Percentiles rank a stretch among this genome's conserved stretches.
These are phyloP conservation scores for Parmelia sp. DNA, from an alignment of 495 filamentous ascomycete genomes.

Conservation along the genomic window DNA sequence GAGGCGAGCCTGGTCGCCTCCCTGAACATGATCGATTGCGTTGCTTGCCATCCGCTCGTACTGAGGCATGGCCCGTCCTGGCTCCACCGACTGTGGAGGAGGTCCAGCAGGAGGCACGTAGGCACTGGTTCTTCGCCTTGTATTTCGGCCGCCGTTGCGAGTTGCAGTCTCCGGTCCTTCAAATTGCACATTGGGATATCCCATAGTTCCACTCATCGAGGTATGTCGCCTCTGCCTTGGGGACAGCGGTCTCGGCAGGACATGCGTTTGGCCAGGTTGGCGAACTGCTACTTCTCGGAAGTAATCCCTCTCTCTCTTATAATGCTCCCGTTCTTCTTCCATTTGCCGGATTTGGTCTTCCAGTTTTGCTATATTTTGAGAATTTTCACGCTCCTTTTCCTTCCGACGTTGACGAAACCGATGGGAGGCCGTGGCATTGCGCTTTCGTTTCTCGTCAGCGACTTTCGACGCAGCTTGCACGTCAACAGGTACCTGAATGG, in stretches of 20 bases:
- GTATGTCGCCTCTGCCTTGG: slow-evolving; percentile 27
- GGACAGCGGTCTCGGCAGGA: slow-evolving; percentile 40
- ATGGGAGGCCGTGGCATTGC: slow-evolving; percentile 88
- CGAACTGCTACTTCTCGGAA: slow-evolving; percentile 56
- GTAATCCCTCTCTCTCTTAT: slow-evolving; percentile 56
- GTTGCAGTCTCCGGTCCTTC: slow-evolving; percentile 16
- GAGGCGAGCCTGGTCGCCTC: slow-evolving; percentile 12
- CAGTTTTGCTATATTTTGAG: slow-evolving; percentile 49
- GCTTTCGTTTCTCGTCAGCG: slow-evolving; percentile 84
- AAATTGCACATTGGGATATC: slow-evolving; percentile 15
- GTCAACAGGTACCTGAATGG: slow-evolving; percentile 59
- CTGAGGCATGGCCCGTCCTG: slow-evolving; percentile 18
- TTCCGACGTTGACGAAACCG: slow-evolving; percentile 84
- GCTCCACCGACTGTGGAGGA: slow-evolving; percentile 14
- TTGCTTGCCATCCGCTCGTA: slow-evolving; percentile 18
- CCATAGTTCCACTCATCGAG: slow-evolving; percentile 11
- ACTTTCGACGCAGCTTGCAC: slow-evolving; percentile 76
- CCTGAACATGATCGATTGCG: slow-evolving; percentile 13
- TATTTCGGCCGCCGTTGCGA: slow-evolving; percentile 26
- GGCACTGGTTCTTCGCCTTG: slow-evolving; percentile 25
- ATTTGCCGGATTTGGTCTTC: slow-evolving; percentile 53
- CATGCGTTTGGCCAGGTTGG: slow-evolving; percentile 40
- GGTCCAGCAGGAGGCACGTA: slow-evolving; percentile 23
- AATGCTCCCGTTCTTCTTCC: slow-evolving; percentile 48
- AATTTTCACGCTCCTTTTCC: slow-evolving; percentile 75